A percentile compares a stretch with the other conserved stretches of the same genome.
Evolutionary conservation across 75 land plant species (phyloP).

Genomic region (Picea sitchensis): DNA sequence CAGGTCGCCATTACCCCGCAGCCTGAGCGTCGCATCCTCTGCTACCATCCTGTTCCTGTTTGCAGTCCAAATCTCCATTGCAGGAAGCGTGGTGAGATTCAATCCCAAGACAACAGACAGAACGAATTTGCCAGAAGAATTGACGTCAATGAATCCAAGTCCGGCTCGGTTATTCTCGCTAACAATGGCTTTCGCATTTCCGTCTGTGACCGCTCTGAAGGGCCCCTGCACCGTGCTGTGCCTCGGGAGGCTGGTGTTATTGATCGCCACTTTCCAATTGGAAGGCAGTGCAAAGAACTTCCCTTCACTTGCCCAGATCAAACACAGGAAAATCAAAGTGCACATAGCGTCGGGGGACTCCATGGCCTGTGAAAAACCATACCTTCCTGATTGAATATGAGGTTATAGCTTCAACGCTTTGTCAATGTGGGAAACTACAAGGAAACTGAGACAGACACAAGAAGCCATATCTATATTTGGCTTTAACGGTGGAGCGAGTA

Average conservation of each 20-base stretch:
- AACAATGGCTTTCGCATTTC: neutral
- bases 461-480: too few relatives aligned
- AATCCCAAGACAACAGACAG: neutral
- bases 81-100: neutral
- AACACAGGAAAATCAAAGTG: too few relatives aligned
- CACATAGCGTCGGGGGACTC: too few relatives aligned
- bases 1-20: neutral
- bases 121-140: slow-evolving; percentile 2
- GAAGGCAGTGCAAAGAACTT: too few relatives aligned
- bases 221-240: neutral
- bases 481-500: too few relatives aligned
- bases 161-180: neutral
- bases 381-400: too few relatives aligned
- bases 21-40: slow-evolving; percentile 4
- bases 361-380: too few relatives aligned
- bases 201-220: neutral
- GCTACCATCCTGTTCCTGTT: slow-evolving; percentile 13
- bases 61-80: slow-evolving; percentile 19
- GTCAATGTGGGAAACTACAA: too few relatives aligned
- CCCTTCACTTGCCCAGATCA: too few relatives aligned
- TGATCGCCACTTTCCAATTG: too few relatives aligned
- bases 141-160: neutral
- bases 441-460: too few relatives aligned
- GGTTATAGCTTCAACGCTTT: too few relatives aligned
- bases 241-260: neutral